Evolutionary conservation across 768 basidiomycete genomes (phyloP), one percentile per base, ranked within the genome.

Genomic region (Phlegmacium glaucopus): DNA sequence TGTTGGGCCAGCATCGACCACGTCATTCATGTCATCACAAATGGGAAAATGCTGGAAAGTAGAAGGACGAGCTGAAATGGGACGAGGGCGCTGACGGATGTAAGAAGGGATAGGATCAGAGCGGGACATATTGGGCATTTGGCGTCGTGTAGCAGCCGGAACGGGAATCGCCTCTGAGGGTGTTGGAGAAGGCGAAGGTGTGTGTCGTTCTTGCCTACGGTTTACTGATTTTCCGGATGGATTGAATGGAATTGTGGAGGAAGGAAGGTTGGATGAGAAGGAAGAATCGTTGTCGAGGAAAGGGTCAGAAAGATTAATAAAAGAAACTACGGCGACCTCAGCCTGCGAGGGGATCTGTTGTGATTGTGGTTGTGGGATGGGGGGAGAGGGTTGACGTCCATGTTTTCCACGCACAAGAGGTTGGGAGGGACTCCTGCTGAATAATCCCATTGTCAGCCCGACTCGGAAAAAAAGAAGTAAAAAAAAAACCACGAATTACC

Each of bases 1-100:
- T 12, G 74, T 69, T 9, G 68, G 62, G 50, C 65, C 61, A 27
- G 59, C 39, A 18, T 64, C 61, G 18, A 66, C 71, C 4, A 67
- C 69, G 38, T 83, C 82, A 34, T 76, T 82, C 53, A 76, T 74
- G 55, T 90, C 87, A 52, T 90, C 87, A 55, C 87, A 89, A 38
- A 90, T 66, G 3, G 84, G 87, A 63, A 87, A 87, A 29, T 66
- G 70, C 41, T 61, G 56, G 44, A 58, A 40, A n/a, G 63, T 65
- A 9, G 62, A 58, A 1, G 63, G 56, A 39, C 69, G 71, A 40
- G 68, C 69, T 30, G 61, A 50, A 34, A 52, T 52, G 35, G 64
- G 51, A 35, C 61, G 64, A 39, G 55, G 49, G 42, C 60, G 61
- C 52, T 54, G 51, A 40, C 51, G 49, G 16, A 63, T 63, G 44